These are phyloP conservation scores for Kluyveromyces sp. DNA, from an alignment of 1,139 yeast genomes.

Conservation along the genomic window DNA sequence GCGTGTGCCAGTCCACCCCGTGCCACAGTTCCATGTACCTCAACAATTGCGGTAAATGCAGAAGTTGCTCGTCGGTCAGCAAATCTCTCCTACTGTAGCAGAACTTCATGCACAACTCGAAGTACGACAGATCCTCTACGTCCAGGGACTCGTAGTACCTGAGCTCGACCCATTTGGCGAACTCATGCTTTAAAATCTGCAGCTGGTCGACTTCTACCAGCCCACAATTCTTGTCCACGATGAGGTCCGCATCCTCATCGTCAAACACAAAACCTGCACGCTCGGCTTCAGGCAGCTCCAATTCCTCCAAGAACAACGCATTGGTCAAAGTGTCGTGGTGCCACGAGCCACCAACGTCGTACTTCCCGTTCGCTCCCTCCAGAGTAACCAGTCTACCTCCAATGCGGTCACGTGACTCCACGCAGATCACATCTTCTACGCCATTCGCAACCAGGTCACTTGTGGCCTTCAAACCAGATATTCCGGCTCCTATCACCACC, in stretches of 20 bases:
- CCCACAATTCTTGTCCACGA: constrained; percentile 31
- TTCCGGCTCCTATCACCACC: constrained; percentile 73
- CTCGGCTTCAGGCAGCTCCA: constrained; percentile 27
- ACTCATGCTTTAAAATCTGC: constrained; percentile 47
- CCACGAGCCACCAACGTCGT: constrained; percentile 88
- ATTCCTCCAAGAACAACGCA: constrained; percentile 53
- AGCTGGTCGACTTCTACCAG: constrained; percentile 33
- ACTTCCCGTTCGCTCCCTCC: constrained; percentile 32
- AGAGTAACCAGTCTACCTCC: constrained; percentile 55
- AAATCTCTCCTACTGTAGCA: constrained; percentile 41
- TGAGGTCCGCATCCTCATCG: constrained; percentile 36
- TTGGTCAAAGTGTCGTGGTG: constrained; percentile 75
- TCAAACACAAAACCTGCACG: constrained; percentile 34
- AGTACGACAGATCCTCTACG: constrained; percentile 44
- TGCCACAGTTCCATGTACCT: constrained; percentile 70
- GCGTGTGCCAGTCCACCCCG: constrained; percentile 58
- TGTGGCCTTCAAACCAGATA: constrained; percentile 76
- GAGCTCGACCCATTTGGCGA: constrained; percentile 54
- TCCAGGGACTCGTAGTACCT: constrained; percentile 45
- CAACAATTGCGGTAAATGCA: constrained; percentile 43
- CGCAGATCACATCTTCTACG: constrained; percentile 39
- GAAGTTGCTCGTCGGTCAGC: constrained; percentile 46
- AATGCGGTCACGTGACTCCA: constrained; percentile 52
- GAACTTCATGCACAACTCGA: constrained; percentile 43
- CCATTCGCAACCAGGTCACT: constrained; percentile 43